Base-by-base conservation (phyloP, 371 early-diverging fungal genomes). In the Mycotypha africana region DNA sequence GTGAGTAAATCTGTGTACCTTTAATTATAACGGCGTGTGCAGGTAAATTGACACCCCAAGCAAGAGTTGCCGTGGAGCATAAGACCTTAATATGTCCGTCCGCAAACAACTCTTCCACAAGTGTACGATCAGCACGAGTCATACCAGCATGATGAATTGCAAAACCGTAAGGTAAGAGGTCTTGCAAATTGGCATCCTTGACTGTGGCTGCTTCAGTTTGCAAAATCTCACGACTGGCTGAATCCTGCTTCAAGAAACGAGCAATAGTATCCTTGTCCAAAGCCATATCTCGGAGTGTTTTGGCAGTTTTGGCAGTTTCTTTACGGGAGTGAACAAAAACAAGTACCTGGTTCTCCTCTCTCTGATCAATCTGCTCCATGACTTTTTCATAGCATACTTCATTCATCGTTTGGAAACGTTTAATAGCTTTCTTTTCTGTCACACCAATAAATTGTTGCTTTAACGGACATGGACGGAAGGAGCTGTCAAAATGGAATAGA, bases 1-100 rank as follows among this genome's bases (percentile, higher is more conserved):
- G 91, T 19, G 85, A 82, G 64, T 99, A 99, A 50, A 97, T 91
- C 60, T 93, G 93, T 6, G 99, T 99, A 10, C 99, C 99, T 73
- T 97, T 98, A 67, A 99, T 97, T 42, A 99, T 91, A 38, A 99
- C 99, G 2, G 95, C 88, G 65, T 99, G 94, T 14, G 99, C 99
- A 20, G 99, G 99, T 56, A 99, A 81, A 64, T 99, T 99, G 47
- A 99, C 99, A 73, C 99, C 99, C 99, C 99, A 99, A 24, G 99
- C 99, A 38, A 99, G 76, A 0, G 99, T 99, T 12, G 99, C 95
- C 9, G 99, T 99, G 4, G 93, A 94, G 28, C 95, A 92, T 37
- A 99, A 80, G 14, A 99, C 93, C 67, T 92, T 86, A 49, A 99
- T 74, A 46, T 91, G 89, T 2, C 92, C 91, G 39, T 87, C 91